phyloP scores from a whole-genome alignment of 2,329 filamentous ascomycete genomes.

The Allantophomopsis lycopodina region DNA sequence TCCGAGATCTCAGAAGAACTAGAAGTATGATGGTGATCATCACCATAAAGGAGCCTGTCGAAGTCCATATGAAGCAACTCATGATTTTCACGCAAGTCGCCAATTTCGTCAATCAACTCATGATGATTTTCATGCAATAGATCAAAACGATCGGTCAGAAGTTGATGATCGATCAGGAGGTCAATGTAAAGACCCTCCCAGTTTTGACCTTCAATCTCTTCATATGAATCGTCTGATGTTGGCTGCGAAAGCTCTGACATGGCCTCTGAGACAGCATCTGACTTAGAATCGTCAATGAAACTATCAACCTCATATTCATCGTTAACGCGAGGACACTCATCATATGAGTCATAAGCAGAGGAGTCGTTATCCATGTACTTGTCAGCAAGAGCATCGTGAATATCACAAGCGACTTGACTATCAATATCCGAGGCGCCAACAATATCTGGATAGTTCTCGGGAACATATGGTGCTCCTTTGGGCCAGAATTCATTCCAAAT shows the following conservation, averaged over 20 bases:
- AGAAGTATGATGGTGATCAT: too few relatives aligned
- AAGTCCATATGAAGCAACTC: too few relatives aligned
- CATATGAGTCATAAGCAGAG: background rate
- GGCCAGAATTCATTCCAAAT: too few relatives aligned
- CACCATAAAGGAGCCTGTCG: too few relatives aligned
- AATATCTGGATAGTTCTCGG: background rate
- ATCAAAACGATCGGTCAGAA: too few relatives aligned
- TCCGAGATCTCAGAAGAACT: too few relatives aligned
- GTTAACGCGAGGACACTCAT: background rate
- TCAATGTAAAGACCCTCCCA: background rate
- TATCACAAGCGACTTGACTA: background rate
- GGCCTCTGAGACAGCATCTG: background rate
- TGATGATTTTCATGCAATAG: background rate
- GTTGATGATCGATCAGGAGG: too few relatives aligned
- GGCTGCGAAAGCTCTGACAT: background rate
- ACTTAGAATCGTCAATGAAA: background rate
- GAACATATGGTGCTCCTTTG: background rate
- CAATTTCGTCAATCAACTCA: background rate
- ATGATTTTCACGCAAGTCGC: background rate
- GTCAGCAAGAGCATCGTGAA: background rate
- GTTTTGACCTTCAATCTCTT: background rate
- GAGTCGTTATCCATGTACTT: background rate
- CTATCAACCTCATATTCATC: slow-evolving; percentile 1
- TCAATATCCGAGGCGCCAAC: background rate
- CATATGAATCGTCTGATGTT: background rate